phyloP scores from a whole-genome alignment of 768 basidiomycete species.

The Leccinellum luteum region DNA sequence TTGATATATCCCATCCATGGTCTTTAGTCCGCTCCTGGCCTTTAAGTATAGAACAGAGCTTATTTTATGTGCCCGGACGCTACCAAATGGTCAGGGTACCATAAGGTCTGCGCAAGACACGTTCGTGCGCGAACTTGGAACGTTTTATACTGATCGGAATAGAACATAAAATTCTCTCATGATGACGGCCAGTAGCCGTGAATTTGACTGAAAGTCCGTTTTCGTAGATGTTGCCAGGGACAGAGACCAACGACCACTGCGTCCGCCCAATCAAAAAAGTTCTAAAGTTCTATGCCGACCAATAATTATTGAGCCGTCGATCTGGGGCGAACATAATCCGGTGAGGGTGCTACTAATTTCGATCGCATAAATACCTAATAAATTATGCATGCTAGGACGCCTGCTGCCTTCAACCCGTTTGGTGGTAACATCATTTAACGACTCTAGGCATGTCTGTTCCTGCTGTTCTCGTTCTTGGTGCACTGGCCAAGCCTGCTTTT shows the following conservation, averaged over 20 bases:
- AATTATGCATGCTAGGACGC: neutral
- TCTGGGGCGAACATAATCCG: neutral
- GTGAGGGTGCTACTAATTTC: neutral
- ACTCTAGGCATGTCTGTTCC: conserved; percentile 6
- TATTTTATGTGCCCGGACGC: neutral
- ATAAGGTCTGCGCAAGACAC: conserved; percentile 3
- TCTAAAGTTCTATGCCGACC: neutral
- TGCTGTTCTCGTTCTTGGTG: conserved; percentile 13
- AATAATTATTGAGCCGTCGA: neutral
- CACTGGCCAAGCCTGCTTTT: conserved; percentile 11
- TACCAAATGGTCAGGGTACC: neutral
- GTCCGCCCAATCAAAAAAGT: neutral
- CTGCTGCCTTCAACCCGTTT: neutral
- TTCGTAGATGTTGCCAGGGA: neutral
- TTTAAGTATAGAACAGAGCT: neutral
- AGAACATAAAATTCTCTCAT: neutral
- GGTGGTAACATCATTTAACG: neutral
- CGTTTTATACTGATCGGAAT: neutral
- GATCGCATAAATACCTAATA: conserved; percentile 7
- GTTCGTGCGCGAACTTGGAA: conserved; percentile 4
- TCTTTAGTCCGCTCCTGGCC: neutral
- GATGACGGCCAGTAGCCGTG: neutral
- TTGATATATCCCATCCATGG: neutral
- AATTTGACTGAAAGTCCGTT: neutral
- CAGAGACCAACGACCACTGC: neutral